Evolutionary conservation across 2,329 filamentous ascomycete species (phyloP).

Genomic region (Neobulgaria alba): DNA sequence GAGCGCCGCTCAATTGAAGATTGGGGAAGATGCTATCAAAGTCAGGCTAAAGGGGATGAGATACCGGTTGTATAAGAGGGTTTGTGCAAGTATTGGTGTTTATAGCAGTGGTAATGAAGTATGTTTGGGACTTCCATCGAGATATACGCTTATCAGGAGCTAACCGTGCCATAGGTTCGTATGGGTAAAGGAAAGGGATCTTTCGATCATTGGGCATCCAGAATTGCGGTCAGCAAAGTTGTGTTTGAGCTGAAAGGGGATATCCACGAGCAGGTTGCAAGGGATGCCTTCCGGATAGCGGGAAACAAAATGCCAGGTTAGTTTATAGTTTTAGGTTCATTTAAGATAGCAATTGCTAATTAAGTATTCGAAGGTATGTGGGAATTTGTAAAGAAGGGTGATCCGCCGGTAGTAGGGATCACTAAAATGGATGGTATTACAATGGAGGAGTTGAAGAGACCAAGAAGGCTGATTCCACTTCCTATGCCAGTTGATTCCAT

Average conservation of each 20-base stretch:
- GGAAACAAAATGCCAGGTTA: conserved; percentile 89
- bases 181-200: conserved; percentile 99
- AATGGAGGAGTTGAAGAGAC: conserved; percentile 72
- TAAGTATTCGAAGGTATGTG: conserved; percentile 53
- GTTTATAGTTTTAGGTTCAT: conserved; percentile 26
- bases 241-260: conserved; percentile 88
- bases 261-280: conserved; percentile 87
- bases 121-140: conserved; percentile 21
- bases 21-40: conserved; percentile 91
- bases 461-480: conserved; percentile 44
- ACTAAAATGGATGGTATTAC: conserved; percentile 83
- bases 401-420: conserved; percentile 81
- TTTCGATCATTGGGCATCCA: conserved; percentile 92
- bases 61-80: conserved; percentile 84
- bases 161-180: conserved; percentile 51
- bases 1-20: conserved; percentile 75
- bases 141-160: not conserved
- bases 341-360: conserved; percentile 3
- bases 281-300: conserved; percentile 87
- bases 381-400: conserved; percentile 90
- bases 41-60: conserved; percentile 80
- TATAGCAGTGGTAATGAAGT: conserved; percentile 93
- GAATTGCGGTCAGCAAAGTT: conserved; percentile 83
- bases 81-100: conserved; percentile 88
- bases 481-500: conserved; percentile 4